Percentiles rank a stretch among this genome's conserved stretches.
Conservation (phyloP, 2,329 filamentous ascomycete genomes). For the Diaporthe ampelina region DNA sequence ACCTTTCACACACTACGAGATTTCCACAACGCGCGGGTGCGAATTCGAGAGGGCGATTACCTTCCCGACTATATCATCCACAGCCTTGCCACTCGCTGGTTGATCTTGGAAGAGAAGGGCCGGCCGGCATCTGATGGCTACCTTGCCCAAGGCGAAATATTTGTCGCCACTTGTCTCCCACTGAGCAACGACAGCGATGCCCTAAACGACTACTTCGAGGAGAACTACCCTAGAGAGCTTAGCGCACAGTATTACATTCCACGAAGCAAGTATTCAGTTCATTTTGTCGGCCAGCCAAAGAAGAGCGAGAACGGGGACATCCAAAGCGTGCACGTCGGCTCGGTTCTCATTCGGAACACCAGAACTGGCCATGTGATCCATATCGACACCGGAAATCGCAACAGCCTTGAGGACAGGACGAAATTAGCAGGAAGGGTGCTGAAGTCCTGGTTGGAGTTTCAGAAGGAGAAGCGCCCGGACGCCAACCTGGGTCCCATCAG, state of each 20-base stretch:
- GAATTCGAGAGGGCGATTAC: background rate
- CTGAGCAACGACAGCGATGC: background rate
- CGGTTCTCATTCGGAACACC: conserved; percentile 17
- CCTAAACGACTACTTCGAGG: background rate
- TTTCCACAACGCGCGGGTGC: conserved; percentile 1
- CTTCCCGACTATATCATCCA: background rate
- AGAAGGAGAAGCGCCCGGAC: background rate
- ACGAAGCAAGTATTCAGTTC: conserved; percentile 11
- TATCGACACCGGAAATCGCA: background rate
- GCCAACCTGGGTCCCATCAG: background rate
- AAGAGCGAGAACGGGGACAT: background rate
- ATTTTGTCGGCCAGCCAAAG: background rate
- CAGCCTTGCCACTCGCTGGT: conserved; percentile 12
- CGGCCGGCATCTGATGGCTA: conserved; percentile 6
- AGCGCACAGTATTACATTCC: background rate
- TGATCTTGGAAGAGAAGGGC: background rate
- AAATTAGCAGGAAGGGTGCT: background rate
- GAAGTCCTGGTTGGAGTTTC: background rate
- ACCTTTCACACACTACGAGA: background rate
- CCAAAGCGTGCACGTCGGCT: background rate
- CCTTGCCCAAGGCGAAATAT: background rate
- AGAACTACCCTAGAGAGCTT: background rate
- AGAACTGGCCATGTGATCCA: background rate
- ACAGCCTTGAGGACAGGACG: background rate
- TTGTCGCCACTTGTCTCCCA: background rate